Conservation (phyloP, 1,139 yeast species). For the Scheffersomyces quercinus region DNA sequence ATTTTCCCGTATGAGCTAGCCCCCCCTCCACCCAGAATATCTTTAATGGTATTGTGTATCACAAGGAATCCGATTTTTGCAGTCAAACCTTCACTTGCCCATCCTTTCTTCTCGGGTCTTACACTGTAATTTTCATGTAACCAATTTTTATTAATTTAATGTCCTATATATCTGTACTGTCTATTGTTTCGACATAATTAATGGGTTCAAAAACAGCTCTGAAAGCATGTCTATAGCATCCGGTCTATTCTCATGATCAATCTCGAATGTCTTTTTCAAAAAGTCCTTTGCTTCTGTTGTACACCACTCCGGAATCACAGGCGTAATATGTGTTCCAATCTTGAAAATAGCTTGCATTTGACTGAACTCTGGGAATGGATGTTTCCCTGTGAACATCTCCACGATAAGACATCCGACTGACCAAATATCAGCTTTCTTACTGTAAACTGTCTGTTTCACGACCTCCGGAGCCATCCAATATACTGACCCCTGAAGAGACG, state of each 20-base stretch:
- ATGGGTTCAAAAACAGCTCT: conserved; percentile 59
- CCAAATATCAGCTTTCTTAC: conserved; percentile 94
- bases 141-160: too few relatives aligned
- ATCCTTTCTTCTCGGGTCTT: too few relatives aligned
- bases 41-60: too few relatives aligned
- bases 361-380: conserved; percentile 90
- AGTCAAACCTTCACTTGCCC: too few relatives aligned
- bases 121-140: too few relatives aligned
- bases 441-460: conserved; percentile 85
- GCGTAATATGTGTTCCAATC: conserved; percentile 79
- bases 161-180: too few relatives aligned
- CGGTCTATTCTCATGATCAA: conserved; percentile 74
- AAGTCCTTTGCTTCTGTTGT: conserved; percentile 70
- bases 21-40: too few relatives aligned
- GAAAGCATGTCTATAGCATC: conserved; percentile 67
- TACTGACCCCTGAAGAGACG: conserved; percentile 89
- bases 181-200: conserved; percentile 43
- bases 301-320: conserved; percentile 78
- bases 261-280: conserved; percentile 64
- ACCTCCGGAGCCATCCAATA: conserved; percentile 99
- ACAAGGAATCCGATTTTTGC: too few relatives aligned
- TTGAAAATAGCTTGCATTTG: conserved; percentile 96
- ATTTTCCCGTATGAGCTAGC: too few relatives aligned
- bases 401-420: conserved; percentile 88
- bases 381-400: conserved; percentile 94